These are phyloP conservation scores for Solanum rostratum DNA, from an alignment of 257 asterid genomes.

Conservation along the genomic window DNA sequence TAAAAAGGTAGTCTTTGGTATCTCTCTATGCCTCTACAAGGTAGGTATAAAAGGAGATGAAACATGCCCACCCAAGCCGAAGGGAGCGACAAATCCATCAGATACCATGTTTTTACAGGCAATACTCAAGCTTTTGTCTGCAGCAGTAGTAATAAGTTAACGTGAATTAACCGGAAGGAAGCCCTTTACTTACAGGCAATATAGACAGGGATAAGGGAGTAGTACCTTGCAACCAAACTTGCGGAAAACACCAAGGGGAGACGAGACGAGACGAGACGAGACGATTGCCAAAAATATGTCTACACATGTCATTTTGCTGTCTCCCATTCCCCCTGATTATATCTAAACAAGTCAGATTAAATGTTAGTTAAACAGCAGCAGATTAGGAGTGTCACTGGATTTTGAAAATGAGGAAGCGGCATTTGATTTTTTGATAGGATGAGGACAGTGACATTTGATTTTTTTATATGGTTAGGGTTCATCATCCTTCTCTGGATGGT, in stretches of 20 bases:
- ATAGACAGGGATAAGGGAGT: neutral
- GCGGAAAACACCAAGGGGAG: constrained; percentile 20
- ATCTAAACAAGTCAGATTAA: neutral
- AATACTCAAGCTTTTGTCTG: neutral
- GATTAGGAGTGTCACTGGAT: neutral
- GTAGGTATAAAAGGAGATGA: neutral
- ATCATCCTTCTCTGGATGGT: neutral
- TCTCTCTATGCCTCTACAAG: neutral
- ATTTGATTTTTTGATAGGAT: neutral
- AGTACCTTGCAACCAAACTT: constrained; percentile 20
- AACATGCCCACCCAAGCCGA: neutral
- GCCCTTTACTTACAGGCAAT: neutral
- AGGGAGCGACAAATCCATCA: neutral
- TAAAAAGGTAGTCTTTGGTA: neutral
- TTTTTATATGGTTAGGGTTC: neutral
- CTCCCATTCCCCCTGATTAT: neutral
- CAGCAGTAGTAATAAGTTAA: neutral
- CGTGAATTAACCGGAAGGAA: neutral
- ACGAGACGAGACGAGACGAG: constrained; percentile 15
- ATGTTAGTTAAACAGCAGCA: neutral
- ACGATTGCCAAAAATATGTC: constrained; percentile 19
- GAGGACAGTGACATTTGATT: neutral
- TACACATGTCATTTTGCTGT: constrained; percentile 9
- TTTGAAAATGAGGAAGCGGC: neutral
- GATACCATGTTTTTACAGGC: neutral